Evolutionary conservation across 2,329 filamentous ascomycete species (phyloP).

Genomic region (Exophiala viscosa): DNA sequence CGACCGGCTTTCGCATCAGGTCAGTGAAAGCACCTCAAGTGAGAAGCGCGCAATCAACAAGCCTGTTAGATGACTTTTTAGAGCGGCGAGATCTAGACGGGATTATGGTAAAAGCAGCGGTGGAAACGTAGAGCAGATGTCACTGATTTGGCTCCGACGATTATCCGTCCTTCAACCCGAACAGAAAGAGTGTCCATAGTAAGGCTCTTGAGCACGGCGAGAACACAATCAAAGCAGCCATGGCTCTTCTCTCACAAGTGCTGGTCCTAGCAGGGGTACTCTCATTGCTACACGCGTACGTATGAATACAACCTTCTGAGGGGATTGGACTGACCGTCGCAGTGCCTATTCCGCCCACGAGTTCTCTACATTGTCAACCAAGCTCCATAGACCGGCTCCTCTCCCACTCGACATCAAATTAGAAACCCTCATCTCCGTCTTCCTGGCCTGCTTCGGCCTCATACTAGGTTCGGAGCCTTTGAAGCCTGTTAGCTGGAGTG

Average conservation of each 20-base stretch:
- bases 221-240: constrained; percentile 35
- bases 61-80: too few species aligned
- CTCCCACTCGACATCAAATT: constrained; percentile 83
- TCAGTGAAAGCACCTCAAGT: too few species aligned
- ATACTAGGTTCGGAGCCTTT: constrained; percentile 73
- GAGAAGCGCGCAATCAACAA: too few species aligned
- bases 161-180: not conserved
- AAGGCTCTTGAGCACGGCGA: not conserved
- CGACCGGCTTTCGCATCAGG: too few species aligned
- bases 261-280: constrained; percentile 72
- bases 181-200: not conserved
- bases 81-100: too few species aligned
- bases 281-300: constrained; percentile 83
- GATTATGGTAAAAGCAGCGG: not conserved
- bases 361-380: constrained; percentile 64
- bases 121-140: too few species aligned
- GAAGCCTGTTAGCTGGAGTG: constrained; percentile 84
- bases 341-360: constrained; percentile 98
- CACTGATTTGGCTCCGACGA: not conserved
- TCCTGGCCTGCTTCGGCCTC: constrained; percentile 78
- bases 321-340: constrained; percentile 20
- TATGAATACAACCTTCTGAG: constrained; percentile 10
- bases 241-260: constrained; percentile 68
- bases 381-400: constrained; percentile 29
- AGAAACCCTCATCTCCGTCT: constrained; percentile 76